Base-by-base conservation (phyloP, 352 stramenopile genomes). In the Pythium myriotylum region DNA sequence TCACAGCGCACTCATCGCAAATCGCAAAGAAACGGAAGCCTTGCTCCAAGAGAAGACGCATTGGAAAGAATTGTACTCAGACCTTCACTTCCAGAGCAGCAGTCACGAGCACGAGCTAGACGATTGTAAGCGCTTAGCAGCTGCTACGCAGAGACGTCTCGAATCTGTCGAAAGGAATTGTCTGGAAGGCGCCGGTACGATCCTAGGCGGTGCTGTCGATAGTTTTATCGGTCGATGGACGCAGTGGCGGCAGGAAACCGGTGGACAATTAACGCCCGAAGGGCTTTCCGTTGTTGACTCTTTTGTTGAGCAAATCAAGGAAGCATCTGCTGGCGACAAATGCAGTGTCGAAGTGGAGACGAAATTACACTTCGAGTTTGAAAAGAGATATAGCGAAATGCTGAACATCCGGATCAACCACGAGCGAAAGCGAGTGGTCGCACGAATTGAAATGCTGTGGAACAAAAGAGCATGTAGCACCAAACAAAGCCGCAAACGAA, bases 401-500 rank as follows among this genome's bases (percentile, higher is more conserved):
- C 50, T 91, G 3, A 82, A 77, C 26, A 23, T 85, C 19, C 75
- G 81, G 5, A 59, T 89, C 14, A 84, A 62, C 29, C 70, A 86
- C 47, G 81, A 91, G 54, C 70, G 79, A 45, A 80, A 75, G 26
- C 75, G 74, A 9, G 54, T 89, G 9, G 59, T 91, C 0, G 69
- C 77, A 12, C 67, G 69, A 1, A 74, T 89, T 6, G 79, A 88
- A n/a, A 70, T 71, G 32, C 59, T 88, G 17, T 88, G 77, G 46
- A 35, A 40, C 48, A 48, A 63, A 19, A 33, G 48, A 59, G 32
- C 50, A 62, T n/a, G 32, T 23, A 13, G 2, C 54, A 23, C 4
- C 48, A 53, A 50, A 26, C 22, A 40, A 63, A 43, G n/a, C n/a
- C n/a, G n/a, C 22, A 45, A 16, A 39, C 33, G 13, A 42, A 23